These are phyloP conservation scores for Aspergillus quadricinctus DNA, from an alignment of 2,329 filamentous ascomycete genomes.

Conservation along the genomic window DNA sequence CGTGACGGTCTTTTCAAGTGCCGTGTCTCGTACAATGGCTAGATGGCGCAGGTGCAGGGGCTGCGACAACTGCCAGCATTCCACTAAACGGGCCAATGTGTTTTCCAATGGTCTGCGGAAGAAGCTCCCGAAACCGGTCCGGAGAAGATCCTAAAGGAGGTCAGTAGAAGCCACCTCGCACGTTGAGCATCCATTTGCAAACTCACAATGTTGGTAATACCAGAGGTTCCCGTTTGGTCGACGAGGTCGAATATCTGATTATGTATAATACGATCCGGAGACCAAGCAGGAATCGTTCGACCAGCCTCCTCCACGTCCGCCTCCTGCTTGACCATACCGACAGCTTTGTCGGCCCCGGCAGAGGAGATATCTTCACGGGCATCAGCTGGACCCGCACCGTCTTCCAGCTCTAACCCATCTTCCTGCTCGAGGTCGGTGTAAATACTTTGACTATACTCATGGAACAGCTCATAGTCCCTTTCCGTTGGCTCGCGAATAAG, in stretches of 20 bases:
- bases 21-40: constrained; percentile 52
- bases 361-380: constrained; percentile 4
- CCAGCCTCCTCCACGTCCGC: constrained; percentile 26
- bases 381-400: constrained; percentile 30
- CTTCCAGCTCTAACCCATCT: constrained; percentile 30
- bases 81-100: constrained; percentile 48
- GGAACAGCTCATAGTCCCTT: constrained; percentile 37
- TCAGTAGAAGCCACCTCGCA: constrained; percentile 1
- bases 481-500: constrained; percentile 40
- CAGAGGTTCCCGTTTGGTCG: constrained; percentile 43
- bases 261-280: constrained; percentile 47
- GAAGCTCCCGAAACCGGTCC: constrained; percentile 45
- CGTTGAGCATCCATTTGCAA: background rate
- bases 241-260: constrained; percentile 52
- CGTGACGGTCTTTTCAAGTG: constrained; percentile 43
- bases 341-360: constrained; percentile 5
- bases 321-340: constrained; percentile 17
- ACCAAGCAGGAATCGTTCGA: constrained; percentile 50
- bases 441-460: constrained; percentile 30
- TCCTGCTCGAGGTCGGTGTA: constrained; percentile 24
- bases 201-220: constrained; percentile 46
- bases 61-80: constrained; percentile 56
- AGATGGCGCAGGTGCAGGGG: constrained; percentile 55
- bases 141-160: constrained; percentile 35
- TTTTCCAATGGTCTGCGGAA: constrained; percentile 54